Conservation (phyloP, 345 rosid genomes). For the Litchi chinensis region DNA sequence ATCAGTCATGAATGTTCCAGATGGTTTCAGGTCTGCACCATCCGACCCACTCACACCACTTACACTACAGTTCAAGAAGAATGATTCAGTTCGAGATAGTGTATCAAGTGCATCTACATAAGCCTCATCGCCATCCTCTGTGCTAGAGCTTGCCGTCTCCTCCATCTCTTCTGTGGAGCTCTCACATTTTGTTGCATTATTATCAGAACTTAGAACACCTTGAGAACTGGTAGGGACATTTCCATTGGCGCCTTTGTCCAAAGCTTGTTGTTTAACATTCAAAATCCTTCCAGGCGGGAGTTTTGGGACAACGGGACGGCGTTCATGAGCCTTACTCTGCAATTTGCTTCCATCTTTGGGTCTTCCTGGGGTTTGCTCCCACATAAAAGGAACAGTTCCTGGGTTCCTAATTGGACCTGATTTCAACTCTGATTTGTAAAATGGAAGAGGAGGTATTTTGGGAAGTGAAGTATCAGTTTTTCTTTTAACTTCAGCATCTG, state of each 20-base stretch:
- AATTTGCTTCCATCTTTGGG: slow-evolving; percentile 62
- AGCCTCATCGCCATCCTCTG: slow-evolving; percentile 37
- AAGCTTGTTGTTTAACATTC: slow-evolving; percentile 32
- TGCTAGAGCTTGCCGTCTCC: slow-evolving; percentile 31
- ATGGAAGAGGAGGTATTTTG: slow-evolving; percentile 55
- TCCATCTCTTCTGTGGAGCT: slow-evolving; percentile 32
- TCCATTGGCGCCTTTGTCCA: slow-evolving; percentile 30
- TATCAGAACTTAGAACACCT: slow-evolving; percentile 19
- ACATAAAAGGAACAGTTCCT: slow-evolving; percentile 85
- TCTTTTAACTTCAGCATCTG: slow-evolving; percentile 48
- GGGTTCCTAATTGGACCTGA: slow-evolving; percentile 89
- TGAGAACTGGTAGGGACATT: slow-evolving; percentile 16
- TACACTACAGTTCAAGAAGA: slow-evolving; percentile 59
- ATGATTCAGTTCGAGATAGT: slow-evolving; percentile 58
- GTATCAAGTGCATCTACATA: slow-evolving; percentile 60
- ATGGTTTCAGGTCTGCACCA: slow-evolving; percentile 48
- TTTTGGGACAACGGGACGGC: slow-evolving; percentile 59
- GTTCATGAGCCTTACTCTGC: slow-evolving; percentile 23
- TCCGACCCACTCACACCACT: slow-evolving; percentile 61
- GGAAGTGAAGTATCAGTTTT: slow-evolving; percentile 40
- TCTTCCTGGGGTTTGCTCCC: slow-evolving; percentile 87
- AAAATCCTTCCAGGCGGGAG: slow-evolving; percentile 81
- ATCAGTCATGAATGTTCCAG: slow-evolving; percentile 53
- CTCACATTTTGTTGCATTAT: slow-evolving; percentile 22
- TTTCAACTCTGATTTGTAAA: slow-evolving; percentile 73